Evolutionary conservation across 2,329 filamentous ascomycete genomes (phyloP), one percentile per base, ranked within the genome.

Genomic region (Leptographium flavum): DNA sequence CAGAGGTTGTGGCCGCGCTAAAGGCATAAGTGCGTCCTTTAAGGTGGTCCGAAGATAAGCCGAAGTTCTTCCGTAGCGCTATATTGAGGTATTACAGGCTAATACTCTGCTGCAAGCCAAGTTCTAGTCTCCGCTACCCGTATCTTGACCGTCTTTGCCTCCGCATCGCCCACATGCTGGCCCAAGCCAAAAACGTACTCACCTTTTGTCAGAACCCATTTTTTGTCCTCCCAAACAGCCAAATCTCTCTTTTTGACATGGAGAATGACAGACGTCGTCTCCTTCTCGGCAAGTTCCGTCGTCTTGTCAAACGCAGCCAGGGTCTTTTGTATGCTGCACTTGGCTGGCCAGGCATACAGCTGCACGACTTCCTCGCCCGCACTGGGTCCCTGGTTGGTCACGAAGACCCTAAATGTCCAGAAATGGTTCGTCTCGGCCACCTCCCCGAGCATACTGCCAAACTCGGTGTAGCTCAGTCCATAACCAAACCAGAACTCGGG

Each of bases 1-100:
- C 54, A 30, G 67, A 74, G 53, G 65, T 71, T 15, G 27, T 45
- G 3, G 35, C 17, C 11, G 35, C 35, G 15, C n/a, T 39, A 19
- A 17, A 33, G 28, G 21, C n/a, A n/a, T n/a, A n/a, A n/a, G n/a
- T n/a, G n/a, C n/a, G n/a, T n/a, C n/a, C n/a, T n/a, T n/a, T n/a
- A n/a, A n/a, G n/a, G n/a, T n/a, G n/a, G n/a, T n/a, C n/a, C n/a
- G n/a, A n/a, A n/a, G n/a, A n/a, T n/a, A n/a, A n/a, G n/a, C n/a
- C n/a, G n/a, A n/a, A n/a, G n/a, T n/a, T n/a, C n/a, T n/a, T n/a
- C n/a, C n/a, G n/a, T n/a, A n/a, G n/a, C n/a, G n/a, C n/a, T n/a
- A n/a, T n/a, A n/a, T n/a, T n/a, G n/a, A n/a, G n/a, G n/a, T n/a
- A n/a, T n/a, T n/a, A n/a, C n/a, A n/a, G n/a, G n/a, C n/a, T n/a